Evolutionary conservation across 345 rosid genomes (phyloP).

Genomic region (Carallia brachiata): DNA sequence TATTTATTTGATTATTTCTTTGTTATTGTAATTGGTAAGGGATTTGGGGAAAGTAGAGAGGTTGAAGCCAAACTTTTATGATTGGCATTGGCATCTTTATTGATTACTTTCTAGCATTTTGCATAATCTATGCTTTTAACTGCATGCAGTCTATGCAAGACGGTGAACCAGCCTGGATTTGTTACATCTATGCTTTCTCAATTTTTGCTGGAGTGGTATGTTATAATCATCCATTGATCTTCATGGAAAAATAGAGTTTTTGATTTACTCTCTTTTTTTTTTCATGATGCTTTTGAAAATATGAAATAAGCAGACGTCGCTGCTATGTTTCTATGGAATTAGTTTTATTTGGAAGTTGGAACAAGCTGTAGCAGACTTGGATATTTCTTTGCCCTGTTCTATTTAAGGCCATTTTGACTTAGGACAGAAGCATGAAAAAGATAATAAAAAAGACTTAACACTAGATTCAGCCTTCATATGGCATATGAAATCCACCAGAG

Average conservation of each 20-base stretch:
- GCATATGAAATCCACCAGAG: too few species aligned
- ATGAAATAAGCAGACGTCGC: neutral
- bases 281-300: neutral
- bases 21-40: neutral
- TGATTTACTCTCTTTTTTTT: neutral
- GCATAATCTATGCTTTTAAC: neutral
- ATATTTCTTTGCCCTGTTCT: neutral
- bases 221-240: neutral
- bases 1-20: neutral
- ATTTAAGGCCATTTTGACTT: neutral
- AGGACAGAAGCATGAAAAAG: too few species aligned
- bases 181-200: constrained; percentile 85
- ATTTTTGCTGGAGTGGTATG: constrained; percentile 98
- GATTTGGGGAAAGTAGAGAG: neutral
- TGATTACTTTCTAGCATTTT: constrained; percentile 17
- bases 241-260: neutral
- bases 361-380: neutral
- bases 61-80: too few species aligned
- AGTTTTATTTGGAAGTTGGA: too few species aligned
- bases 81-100: neutral
- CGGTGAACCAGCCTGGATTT: constrained; percentile 88
- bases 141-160: constrained; percentile 94
- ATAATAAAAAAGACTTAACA: too few species aligned
- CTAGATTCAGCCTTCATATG: too few species aligned
- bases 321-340: too few species aligned